Percentiles rank a stretch among this genome's conserved stretches.
These are phyloP conservation scores for Schoenoplectus tabernaemontani DNA, from an alignment of 202 grass and related monocot species.

Conservation along the genomic window DNA sequence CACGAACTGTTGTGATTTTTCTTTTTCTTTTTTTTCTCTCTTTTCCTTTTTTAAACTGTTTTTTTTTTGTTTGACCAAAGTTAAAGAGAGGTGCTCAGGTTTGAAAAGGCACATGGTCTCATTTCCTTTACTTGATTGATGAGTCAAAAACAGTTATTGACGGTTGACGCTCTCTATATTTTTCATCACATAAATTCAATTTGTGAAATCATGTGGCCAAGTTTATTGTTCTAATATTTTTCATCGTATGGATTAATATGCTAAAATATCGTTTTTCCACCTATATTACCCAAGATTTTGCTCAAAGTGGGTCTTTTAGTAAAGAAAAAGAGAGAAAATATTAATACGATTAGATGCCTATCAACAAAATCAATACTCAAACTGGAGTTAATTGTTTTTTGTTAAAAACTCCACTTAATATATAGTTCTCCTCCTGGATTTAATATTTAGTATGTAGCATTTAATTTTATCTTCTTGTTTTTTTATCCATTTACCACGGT, in stretches of 20 bases:
- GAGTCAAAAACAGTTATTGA: neutral
- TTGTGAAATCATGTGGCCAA: neutral
- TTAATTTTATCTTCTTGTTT: neutral
- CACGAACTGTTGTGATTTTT: neutral
- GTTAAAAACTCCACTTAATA: too few relatives aligned
- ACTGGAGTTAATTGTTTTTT: too few relatives aligned
- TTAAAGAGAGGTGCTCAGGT: neutral
- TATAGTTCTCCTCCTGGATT: too few relatives aligned
- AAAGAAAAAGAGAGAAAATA: neutral
- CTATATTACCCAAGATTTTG: neutral
- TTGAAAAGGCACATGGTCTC: neutral
- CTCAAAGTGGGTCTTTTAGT: neutral
- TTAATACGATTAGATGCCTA: too few relatives aligned
- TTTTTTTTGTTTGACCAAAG: conserved; percentile 8
- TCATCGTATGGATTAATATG: neutral
- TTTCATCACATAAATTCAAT: neutral
- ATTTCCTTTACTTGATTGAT: neutral
- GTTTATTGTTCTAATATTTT: neutral
- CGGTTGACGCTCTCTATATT: neutral
- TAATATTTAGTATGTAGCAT: neutral
- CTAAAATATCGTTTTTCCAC: neutral
- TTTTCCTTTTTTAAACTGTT: neutral
- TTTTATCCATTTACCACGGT: neutral
- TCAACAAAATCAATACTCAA: too few relatives aligned
- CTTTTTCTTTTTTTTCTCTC: neutral